phyloP scores from a whole-genome alignment of 768 basidiomycete genomes.

The Hirschioporus abietinus region DNA sequence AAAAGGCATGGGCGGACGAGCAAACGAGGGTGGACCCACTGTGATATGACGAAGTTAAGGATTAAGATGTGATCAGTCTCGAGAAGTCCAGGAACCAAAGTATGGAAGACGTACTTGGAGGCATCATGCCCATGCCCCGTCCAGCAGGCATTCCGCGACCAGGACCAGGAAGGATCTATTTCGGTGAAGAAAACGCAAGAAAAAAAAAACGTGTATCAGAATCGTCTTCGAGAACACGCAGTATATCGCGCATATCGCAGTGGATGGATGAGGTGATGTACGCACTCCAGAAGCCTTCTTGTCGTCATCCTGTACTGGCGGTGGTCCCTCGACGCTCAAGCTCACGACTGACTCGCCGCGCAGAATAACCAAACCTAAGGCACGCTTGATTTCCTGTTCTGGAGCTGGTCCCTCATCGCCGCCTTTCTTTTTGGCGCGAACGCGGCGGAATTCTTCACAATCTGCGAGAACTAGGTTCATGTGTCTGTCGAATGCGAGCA shows the following conservation, averaged over 20 bases:
- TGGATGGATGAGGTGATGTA: constrained; percentile 10
- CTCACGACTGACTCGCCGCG: constrained; percentile 96
- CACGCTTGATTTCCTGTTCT: constrained; percentile 92
- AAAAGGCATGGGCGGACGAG: constrained; percentile 65
- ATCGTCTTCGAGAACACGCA: constrained; percentile 2
- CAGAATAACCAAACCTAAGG: constrained; percentile 93
- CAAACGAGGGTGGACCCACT: constrained; percentile 60
- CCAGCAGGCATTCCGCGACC: constrained; percentile 96
- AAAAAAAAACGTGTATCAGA: constrained; percentile 8
- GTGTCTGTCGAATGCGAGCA: constrained; percentile 99
- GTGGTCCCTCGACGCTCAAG: constrained; percentile 91
- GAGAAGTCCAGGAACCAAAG: background rate
- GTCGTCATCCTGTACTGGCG: constrained; percentile 86
- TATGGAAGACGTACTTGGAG: constrained; percentile 53
- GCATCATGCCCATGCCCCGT: constrained; percentile 95
- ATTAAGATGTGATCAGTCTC: constrained; percentile 4
- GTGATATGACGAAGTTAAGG: constrained; percentile 10
- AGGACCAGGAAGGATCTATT: constrained; percentile 79
- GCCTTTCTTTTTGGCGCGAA: constrained; percentile 87
- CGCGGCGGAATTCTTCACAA: constrained; percentile 94
- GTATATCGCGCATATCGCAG: background rate
- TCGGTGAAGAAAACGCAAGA: constrained; percentile 15
- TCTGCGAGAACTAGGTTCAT: constrained; percentile 99
- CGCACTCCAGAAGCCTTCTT: constrained; percentile 68
- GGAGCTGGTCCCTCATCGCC: constrained; percentile 67